Evolutionary conservation across 2,329 filamentous ascomycete species (phyloP).

Genomic region (Fusarium acutatum): DNA sequence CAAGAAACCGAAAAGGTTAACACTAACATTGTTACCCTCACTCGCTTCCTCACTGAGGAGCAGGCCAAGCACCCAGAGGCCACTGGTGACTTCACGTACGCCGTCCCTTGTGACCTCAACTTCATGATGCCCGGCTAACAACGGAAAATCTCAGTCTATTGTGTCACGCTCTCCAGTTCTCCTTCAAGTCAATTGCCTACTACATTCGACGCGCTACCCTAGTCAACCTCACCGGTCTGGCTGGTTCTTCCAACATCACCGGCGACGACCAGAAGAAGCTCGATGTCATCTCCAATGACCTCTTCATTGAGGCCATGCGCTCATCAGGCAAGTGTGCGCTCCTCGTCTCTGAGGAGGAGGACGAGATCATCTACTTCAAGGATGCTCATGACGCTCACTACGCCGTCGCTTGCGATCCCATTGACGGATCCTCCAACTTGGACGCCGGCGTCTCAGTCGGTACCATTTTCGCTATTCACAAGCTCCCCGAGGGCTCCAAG

Average conservation of each 20-base stretch:
- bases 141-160: constrained; percentile 70
- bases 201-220: constrained; percentile 96
- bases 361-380: constrained; percentile 89
- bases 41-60: constrained; percentile 94
- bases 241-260: constrained; percentile 92
- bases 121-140: constrained; percentile 24
- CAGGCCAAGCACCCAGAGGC: constrained; percentile 93
- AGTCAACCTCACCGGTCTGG: constrained; percentile 94
- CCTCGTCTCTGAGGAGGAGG: constrained; percentile 97
- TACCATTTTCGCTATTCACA: constrained; percentile 96
- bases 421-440: constrained; percentile 96
- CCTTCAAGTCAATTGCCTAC: constrained; percentile 99
- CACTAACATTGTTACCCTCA: constrained; percentile 94
- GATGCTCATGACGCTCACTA: constrained; percentile 81
- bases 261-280: constrained; percentile 99
- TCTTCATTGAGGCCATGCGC: constrained; percentile 95
- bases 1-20: constrained; percentile 82
- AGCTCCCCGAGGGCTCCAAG: constrained; percentile 78
- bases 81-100: constrained; percentile 96
- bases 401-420: constrained; percentile 95
- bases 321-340: constrained; percentile 90
- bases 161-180: constrained; percentile 97
- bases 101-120: constrained; percentile 4
- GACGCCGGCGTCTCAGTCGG: constrained; percentile 98
- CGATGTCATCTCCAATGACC: constrained; percentile 97